These are phyloP conservation scores for Gossypium trilobum DNA, from an alignment of 441 rosid genomes.

Conservation along the genomic window DNA sequence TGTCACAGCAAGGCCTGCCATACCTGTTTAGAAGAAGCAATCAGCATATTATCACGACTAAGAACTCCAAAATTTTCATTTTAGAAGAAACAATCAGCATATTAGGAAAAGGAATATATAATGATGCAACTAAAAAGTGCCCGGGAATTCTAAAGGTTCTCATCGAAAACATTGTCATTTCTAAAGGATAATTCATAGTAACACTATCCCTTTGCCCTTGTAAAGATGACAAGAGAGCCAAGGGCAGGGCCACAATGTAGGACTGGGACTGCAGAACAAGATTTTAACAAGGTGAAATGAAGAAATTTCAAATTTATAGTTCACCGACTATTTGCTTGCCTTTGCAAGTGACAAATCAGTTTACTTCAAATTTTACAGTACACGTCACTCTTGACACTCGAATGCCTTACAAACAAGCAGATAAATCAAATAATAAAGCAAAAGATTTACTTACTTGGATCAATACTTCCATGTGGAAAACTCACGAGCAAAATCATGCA, in stretches of 20 bases:
- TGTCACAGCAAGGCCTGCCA: constrained; percentile 99
- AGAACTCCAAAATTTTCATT: neutral
- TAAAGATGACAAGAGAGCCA: neutral
- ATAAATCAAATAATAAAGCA: neutral
- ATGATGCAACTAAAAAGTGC: neutral
- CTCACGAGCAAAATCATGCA: constrained; percentile 98
- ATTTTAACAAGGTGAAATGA: constrained; percentile 2
- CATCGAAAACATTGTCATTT: neutral
- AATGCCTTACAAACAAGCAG: neutral
- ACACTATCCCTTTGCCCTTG: neutral
- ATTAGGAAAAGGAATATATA: neutral
- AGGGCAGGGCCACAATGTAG: neutral
- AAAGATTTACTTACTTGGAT: constrained; percentile 69
- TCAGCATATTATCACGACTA: neutral
- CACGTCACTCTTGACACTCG: neutral
- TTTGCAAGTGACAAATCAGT: neutral
- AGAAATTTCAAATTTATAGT: neutral
- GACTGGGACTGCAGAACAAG: neutral
- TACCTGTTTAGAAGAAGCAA: constrained; percentile 48
- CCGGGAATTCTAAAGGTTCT: neutral
- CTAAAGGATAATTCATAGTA: neutral
- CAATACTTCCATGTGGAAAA: constrained; percentile 89
- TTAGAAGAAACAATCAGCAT: constrained; percentile 19
- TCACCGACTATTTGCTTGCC: neutral
- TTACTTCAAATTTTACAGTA: neutral